Evolutionary conservation across 2,329 filamentous ascomycete species (phyloP).

Genomic region (Aspergillus aculeatinus): DNA sequence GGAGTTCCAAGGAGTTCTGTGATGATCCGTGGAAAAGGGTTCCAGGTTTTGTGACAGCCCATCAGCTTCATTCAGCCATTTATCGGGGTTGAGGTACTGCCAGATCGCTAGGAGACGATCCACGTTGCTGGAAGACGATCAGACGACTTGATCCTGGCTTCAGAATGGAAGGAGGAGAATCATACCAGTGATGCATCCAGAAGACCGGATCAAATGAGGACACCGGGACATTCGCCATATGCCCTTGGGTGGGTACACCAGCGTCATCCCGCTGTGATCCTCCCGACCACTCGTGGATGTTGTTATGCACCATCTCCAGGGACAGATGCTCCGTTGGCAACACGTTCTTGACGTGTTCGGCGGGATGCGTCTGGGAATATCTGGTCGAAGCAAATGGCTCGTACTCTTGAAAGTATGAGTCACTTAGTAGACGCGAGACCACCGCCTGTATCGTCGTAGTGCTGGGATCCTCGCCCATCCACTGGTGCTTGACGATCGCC

Average conservation of each 20-base stretch:
- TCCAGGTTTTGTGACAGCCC: background rate
- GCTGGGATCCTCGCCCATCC: too few species aligned
- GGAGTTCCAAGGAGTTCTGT: background rate
- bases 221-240: constrained; percentile 11
- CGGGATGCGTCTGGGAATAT: background rate
- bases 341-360: too few species aligned
- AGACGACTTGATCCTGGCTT: background rate
- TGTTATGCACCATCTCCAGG: constrained; percentile 12
- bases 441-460: too few species aligned
- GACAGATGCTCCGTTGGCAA: background rate
- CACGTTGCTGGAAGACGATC: background rate
- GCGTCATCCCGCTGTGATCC: background rate
- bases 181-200: constrained; percentile 15
- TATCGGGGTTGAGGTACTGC: constrained; percentile 10
- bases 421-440: too few species aligned
- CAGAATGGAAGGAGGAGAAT: background rate
- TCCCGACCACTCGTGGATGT: constrained; percentile 7
- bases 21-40: constrained; percentile 1
- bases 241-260: background rate
- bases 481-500: too few species aligned
- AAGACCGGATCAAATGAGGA: constrained; percentile 15
- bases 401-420: background rate
- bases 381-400: background rate
- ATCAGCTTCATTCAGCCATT: background rate
- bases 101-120: constrained; percentile 7